Conservation (phyloP, 192 early-diverging fungal species). For the Phycomyces blakesleeanus region DNA sequence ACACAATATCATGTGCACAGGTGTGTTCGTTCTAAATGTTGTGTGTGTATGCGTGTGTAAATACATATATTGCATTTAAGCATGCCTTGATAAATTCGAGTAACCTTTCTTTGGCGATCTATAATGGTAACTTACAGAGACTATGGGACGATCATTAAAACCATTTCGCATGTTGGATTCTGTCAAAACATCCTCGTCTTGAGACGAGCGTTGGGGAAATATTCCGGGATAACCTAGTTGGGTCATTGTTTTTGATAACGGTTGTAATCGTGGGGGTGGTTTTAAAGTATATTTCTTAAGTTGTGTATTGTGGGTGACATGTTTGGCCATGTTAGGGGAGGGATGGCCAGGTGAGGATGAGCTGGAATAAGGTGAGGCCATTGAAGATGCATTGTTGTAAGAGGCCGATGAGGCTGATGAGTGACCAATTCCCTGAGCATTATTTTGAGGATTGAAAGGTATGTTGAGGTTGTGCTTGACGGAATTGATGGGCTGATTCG, state of each 20-base stretch:
- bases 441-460: conserved; percentile 24
- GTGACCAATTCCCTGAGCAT: background rate
- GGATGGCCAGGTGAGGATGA: conserved; percentile 44
- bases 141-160: conserved; percentile 48
- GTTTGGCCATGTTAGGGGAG: conserved; percentile 34
- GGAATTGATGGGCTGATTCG: conserved; percentile 6
- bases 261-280: conserved; percentile 37
- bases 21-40: conserved; percentile 43
- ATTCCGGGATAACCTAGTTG: conserved; percentile 52
- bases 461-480: conserved; percentile 21
- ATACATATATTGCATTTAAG: too few relatives aligned
- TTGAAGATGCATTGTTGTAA: conserved; percentile 19
- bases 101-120: background rate
- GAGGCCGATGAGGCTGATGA: background rate
- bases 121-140: conserved; percentile 28
- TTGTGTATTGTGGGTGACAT: conserved; percentile 22
- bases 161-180: conserved; percentile 64
- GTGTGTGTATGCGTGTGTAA: background rate
- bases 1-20: conserved; percentile 51
- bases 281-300: conserved; percentile 44
- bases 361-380: conserved; percentile 44
- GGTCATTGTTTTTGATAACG: conserved; percentile 36
- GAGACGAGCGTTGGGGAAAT: conserved; percentile 46
- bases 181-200: conserved; percentile 49
- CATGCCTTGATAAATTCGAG: too few relatives aligned